phyloP scores from a whole-genome alignment of 805 yeast species.

The Osmozyma mogii region DNA sequence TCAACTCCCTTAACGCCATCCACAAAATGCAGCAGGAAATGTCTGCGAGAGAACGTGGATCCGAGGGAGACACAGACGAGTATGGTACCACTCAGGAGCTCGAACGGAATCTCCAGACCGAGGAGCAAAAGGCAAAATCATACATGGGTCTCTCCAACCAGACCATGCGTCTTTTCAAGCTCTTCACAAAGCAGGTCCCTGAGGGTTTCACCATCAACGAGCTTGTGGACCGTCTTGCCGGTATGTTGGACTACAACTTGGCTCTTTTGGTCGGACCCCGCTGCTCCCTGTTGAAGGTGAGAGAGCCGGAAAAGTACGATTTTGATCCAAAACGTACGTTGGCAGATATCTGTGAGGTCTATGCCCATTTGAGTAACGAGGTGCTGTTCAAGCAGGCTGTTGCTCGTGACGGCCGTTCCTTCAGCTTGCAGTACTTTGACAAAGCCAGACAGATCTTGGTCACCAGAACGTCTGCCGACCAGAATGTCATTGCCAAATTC shows the following conservation, averaged over 20 bases:
- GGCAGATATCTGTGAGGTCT: conserved; percentile 64
- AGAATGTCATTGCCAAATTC: conserved; percentile 44
- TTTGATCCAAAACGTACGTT: conserved; percentile 75
- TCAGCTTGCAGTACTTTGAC: conserved; percentile 53
- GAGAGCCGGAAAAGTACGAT: conserved; percentile 70
- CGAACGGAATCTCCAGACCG: conserved; percentile 43
- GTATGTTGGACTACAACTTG: conserved; percentile 90
- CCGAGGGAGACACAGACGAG: conserved; percentile 26
- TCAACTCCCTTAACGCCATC: conserved; percentile 69
- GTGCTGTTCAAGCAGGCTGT: conserved; percentile 68
- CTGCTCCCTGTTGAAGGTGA: conserved; percentile 81
- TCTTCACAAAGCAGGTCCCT: conserved; percentile 84
- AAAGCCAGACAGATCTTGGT: conserved; percentile 65
- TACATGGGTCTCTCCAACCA: conserved; percentile 78
- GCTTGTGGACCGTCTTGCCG: conserved; percentile 87
- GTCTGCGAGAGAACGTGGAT: conserved; percentile 35
- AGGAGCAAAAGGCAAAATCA: conserved; percentile 74
- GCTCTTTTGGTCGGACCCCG: conserved; percentile 93
- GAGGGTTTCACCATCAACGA: conserved; percentile 79
- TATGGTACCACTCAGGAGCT: conserved; percentile 57
- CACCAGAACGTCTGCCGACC: conserved; percentile 41
- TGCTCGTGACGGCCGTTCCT: conserved; percentile 89
- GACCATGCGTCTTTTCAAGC: conserved; percentile 67
- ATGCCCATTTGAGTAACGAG: conserved; percentile 60
- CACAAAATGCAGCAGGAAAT: conserved; percentile 68